Conservation (phyloP, 129 eudicot species). For the Helichrysum umbraculigerum region DNA sequence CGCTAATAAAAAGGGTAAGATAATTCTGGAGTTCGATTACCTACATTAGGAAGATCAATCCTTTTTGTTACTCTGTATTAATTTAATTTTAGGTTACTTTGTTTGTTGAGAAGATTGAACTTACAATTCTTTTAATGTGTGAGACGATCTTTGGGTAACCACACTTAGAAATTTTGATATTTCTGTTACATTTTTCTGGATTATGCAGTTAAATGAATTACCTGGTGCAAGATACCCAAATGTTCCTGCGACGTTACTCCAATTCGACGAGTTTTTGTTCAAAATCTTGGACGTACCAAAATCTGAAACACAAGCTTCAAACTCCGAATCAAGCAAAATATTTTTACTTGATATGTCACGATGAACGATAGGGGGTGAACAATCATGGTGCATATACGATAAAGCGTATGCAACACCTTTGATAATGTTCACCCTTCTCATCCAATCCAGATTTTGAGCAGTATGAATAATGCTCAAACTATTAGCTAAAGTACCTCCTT, state of each 20-base stretch:
- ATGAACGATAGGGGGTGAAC: slow-evolving; percentile 36
- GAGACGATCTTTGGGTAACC: too few relatives aligned
- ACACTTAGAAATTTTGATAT: too few relatives aligned
- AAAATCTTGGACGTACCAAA: slow-evolving; percentile 36
- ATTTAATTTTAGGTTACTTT: too few relatives aligned
- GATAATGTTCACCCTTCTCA: slow-evolving; percentile 33
- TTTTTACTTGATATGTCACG: slow-evolving; percentile 42
- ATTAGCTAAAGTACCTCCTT: slow-evolving; percentile 29
- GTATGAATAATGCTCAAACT: neutral
- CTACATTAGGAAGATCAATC: too few relatives aligned
- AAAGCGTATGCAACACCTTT: slow-evolving; percentile 35
- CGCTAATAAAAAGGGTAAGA: too few relatives aligned
- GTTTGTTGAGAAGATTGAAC: too few relatives aligned
- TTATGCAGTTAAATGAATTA: neutral
- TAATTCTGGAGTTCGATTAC: too few relatives aligned
- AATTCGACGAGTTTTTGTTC: slow-evolving; percentile 26
- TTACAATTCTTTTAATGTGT: too few relatives aligned
- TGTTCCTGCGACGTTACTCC: slow-evolving; percentile 40
- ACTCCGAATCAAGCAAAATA: slow-evolving; percentile 35
- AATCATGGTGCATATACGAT: slow-evolving; percentile 46
- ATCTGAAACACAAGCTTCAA: slow-evolving; percentile 41
- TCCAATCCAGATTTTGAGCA: slow-evolving; percentile 28
- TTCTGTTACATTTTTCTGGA: too few relatives aligned
- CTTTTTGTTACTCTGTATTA: too few relatives aligned
- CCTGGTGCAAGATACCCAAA: slow-evolving; percentile 46